Evolutionary conservation across 192 early-diverging fungal species (phyloP), one percentile per base, ranked within the genome.

Genomic region (Coemansia guatemalensis): DNA sequence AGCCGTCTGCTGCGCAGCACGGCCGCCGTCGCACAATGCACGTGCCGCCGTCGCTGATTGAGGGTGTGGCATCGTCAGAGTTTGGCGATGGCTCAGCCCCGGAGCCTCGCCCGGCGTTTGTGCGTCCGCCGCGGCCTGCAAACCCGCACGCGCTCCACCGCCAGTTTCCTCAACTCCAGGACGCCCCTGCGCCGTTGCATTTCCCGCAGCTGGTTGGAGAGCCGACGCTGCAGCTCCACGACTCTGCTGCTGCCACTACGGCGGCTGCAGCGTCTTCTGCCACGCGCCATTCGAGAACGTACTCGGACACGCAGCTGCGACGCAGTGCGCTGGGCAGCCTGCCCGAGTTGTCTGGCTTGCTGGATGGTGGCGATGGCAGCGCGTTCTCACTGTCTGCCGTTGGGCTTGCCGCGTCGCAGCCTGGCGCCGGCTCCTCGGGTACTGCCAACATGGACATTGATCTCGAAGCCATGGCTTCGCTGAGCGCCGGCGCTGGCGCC

Each of bases 21-120:
- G 26, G 56, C 30, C 76, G 75, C 18, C 69, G 76, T 1, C 76
- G 76, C 53, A 73, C 76, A 26, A 73, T 80, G 77, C 69, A 80
- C 41, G 77, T 80, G 35, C 77, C 77, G 26, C 71, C 77, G 33
- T 68, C 71, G 50, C 62, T 80, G 48, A 58, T 68, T n/a, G 76
- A 79, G 27, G 76, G 57, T 39, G 76, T 79, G 18, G 76, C 64
- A 2, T 70, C 71, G 0, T 56, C 69, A 12, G 69, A 60, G 55
- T 72, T 72, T 69, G 54, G 25, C 47, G 55, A 18, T 56, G 48
- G 33, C 39, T 14, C 12, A 12, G 51, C 48, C 0, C 53, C 32
- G 27, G 17, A 48, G 29, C 2, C 20, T 4, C 48, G 22, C 20
- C 56, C 47, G 21, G 62, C 21, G 11, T 51, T 35, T 35, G 47